Evolutionary conservation across 1,284 basidiomycete species (phyloP).

Genomic region (Coniophora puteana): DNA sequence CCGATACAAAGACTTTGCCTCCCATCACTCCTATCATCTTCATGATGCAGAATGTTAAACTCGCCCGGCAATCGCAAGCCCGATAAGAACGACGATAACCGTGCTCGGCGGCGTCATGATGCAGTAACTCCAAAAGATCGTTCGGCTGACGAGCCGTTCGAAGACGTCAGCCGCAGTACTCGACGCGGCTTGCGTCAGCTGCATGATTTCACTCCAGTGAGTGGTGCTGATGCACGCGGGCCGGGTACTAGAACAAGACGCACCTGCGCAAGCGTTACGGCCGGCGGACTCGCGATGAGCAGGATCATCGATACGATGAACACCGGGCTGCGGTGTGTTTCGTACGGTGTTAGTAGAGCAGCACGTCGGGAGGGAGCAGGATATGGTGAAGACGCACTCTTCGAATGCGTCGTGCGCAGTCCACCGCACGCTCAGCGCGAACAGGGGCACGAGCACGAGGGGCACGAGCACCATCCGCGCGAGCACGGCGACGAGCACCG

Average conservation of each 20-base stretch:
- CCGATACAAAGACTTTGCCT: too few species aligned
- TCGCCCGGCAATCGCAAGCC: conserved; percentile 56
- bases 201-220: too few species aligned
- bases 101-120: conserved; percentile 80
- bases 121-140: conserved; percentile 82
- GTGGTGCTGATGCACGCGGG: too few species aligned
- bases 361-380: too few species aligned
- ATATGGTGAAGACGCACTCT: conserved; percentile 55
- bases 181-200: conserved; percentile 85
- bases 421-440: conserved; percentile 61
- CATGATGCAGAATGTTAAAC: too few species aligned
- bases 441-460: conserved; percentile 68
- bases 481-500: conserved; percentile 75
- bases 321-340: conserved; percentile 68
- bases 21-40: too few species aligned
- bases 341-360: too few species aligned
- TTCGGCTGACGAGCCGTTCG: conserved; percentile 82
- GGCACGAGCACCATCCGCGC: conserved; percentile 88
- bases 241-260: too few species aligned
- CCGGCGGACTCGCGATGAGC: conserved; percentile 76
- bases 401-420: conserved; percentile 65
- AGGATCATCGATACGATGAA: conserved; percentile 81
- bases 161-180: conserved; percentile 92
- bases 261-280: conserved; percentile 78
- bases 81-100: conserved; percentile 72